phyloP scores from a whole-genome alignment of 1,139 yeast genomes.

The Scheffersomyces parashehatae region DNA sequence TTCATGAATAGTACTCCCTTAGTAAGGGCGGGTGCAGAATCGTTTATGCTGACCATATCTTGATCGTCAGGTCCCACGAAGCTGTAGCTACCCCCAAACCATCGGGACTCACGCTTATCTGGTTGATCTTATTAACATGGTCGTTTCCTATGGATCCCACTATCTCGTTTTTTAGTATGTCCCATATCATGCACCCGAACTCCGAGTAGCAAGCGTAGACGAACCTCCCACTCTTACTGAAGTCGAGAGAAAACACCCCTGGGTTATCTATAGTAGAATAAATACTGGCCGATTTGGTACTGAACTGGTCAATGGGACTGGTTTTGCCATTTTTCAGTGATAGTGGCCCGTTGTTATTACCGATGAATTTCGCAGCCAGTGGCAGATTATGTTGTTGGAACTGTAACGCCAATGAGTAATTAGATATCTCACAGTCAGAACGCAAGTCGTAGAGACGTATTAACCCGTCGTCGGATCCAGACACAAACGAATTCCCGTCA shows the following conservation, averaged over 20 bases:
- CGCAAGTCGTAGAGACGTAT: constrained; percentile 76
- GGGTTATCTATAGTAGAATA: constrained; percentile 50
- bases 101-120: constrained; percentile 69
- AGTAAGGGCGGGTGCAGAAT: no score
- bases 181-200: constrained; percentile 78
- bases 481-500: constrained; percentile 64
- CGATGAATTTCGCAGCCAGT: no score
- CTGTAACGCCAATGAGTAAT: constrained; percentile 41
- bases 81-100: constrained; percentile 74
- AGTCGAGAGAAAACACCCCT: constrained; percentile 71
- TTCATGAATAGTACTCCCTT: no score
- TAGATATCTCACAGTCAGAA: constrained; percentile 68
- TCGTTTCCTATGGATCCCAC: constrained; percentile 59
- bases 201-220: constrained; percentile 78
- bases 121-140: constrained; percentile 61
- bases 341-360: constrained; percentile 1
- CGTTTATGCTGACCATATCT: constrained; percentile 54
- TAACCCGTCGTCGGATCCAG: constrained; percentile 80
- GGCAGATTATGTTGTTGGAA: constrained; percentile 2
- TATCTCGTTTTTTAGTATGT: constrained; percentile 62
- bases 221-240: constrained; percentile 74
- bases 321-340: constrained; percentile 2
- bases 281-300: constrained; percentile 6
- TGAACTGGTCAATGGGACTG: not conserved
- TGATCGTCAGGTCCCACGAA: constrained; percentile 69